phyloP scores from a whole-genome alignment of 495 filamentous ascomycete species.

The Penicillium silybi region DNA sequence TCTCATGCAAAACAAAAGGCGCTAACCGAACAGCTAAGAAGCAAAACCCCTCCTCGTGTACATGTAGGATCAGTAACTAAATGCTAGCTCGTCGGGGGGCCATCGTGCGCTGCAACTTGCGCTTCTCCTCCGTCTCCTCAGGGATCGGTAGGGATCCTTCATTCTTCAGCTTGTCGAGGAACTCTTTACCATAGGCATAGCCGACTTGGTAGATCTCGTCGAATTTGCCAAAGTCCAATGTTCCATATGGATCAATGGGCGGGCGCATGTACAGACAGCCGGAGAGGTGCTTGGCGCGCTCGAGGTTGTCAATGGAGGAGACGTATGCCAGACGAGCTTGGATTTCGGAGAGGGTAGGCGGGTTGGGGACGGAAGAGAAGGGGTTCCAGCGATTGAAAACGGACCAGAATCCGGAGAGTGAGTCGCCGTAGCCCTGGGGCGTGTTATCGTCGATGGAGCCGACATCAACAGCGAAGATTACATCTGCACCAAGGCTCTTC shows the following conservation, averaged over 20 bases:
- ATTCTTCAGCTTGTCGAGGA: constrained; percentile 66
- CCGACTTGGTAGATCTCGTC: constrained; percentile 93
- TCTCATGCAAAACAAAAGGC: constrained; percentile 4
- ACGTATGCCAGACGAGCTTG: constrained; percentile 95
- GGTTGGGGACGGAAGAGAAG: constrained; percentile 79
- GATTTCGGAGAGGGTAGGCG: constrained; percentile 92
- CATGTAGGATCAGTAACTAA: constrained; percentile 44
- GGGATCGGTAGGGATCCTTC: constrained; percentile 63
- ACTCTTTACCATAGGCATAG: constrained; percentile 78
- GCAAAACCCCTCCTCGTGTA: neutral
- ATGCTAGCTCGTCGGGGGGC: constrained; percentile 92
- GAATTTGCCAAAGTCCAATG: constrained; percentile 93
- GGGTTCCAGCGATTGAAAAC: constrained; percentile 96
- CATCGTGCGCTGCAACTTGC: constrained; percentile 85
- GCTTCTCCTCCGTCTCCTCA: constrained; percentile 82
- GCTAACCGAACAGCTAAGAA: neutral
- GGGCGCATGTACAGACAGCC: constrained; percentile 95
- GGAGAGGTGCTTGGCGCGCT: constrained; percentile 80
- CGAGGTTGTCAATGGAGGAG: constrained; percentile 84
- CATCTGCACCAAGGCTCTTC: constrained; percentile 87
- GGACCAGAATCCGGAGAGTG: constrained; percentile 92
- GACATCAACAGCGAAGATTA: constrained; percentile 95
- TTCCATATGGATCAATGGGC: constrained; percentile 89
- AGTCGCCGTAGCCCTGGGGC: constrained; percentile 88
- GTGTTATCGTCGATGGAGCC: constrained; percentile 86